A percentile compares a stretch with the other conserved stretches of the same genome.
These are phyloP conservation scores for Karstenula rhodostoma DNA, from an alignment of 2,329 filamentous ascomycete genomes.

Conservation along the genomic window DNA sequence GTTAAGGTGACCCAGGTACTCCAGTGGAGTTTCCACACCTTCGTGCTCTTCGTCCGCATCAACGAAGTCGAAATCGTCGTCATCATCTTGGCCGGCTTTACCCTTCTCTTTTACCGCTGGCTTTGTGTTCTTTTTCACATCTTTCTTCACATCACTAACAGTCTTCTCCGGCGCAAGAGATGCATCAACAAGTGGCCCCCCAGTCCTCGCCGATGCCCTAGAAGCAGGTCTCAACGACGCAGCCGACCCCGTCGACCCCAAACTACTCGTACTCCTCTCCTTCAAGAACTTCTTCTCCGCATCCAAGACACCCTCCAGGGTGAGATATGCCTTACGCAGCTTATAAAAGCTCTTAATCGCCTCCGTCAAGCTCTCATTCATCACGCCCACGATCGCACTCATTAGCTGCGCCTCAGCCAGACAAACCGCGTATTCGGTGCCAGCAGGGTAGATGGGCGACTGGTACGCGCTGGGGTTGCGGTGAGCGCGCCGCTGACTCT, in stretches of 20 bases:
- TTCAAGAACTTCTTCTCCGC: slow-evolving; percentile 70
- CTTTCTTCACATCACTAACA: slow-evolving; percentile 21
- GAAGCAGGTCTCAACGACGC: slow-evolving; percentile 35
- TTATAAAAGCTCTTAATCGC: slow-evolving; percentile 93
- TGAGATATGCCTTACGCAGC: slow-evolving; percentile 84
- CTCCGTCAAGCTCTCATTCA: slow-evolving; percentile 93
- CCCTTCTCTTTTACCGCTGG: slow-evolving; percentile 25
- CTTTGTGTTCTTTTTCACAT: background rate
- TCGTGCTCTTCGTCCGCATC: slow-evolving; percentile 63
- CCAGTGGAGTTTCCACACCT: slow-evolving; percentile 55
- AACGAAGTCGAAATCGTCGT: slow-evolving; percentile 60
- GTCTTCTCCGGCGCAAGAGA: slow-evolving; percentile 20
- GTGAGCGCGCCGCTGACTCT: slow-evolving; percentile 78
- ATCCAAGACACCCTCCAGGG: slow-evolving; percentile 79
- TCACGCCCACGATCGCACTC: slow-evolving; percentile 83
- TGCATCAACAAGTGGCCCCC: slow-evolving; percentile 19
- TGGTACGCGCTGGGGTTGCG: slow-evolving; percentile 65
- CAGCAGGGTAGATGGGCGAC: slow-evolving; percentile 77
- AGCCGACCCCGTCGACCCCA: slow-evolving; percentile 32
- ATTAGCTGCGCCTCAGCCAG: slow-evolving; percentile 88
- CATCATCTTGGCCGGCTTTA: slow-evolving; percentile 31
- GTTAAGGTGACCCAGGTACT: slow-evolving; percentile 57
- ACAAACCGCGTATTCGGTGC: slow-evolving; percentile 86
- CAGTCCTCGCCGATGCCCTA: slow-evolving; percentile 24
- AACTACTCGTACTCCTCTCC: slow-evolving; percentile 44